These are phyloP conservation scores for Arabis hirsuta DNA, from an alignment of 345 rosid species.

Conservation along the genomic window DNA sequence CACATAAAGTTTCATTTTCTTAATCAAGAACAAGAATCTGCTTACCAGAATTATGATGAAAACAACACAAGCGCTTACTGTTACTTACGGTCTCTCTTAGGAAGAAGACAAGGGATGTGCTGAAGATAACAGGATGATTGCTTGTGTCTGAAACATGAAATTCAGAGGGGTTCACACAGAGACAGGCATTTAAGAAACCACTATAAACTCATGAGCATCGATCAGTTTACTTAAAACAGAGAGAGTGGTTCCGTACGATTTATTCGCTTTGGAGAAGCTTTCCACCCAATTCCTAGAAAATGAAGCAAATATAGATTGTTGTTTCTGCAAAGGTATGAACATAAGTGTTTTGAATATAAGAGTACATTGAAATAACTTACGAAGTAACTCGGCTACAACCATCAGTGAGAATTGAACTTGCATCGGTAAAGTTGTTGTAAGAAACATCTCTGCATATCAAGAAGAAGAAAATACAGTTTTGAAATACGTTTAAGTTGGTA, in stretches of 20 bases:
- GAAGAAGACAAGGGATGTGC: constrained; percentile 62
- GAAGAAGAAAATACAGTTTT: constrained; percentile 22
- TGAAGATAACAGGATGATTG: constrained; percentile 62
- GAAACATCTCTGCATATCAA: constrained; percentile 73
- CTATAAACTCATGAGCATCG: background rate
- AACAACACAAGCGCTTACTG: constrained; percentile 1
- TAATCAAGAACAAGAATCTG: constrained; percentile 24
- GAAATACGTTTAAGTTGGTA: constrained; percentile 8
- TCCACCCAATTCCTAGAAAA: constrained; percentile 76
- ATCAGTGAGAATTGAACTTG: constrained; percentile 51
- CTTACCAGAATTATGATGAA: constrained; percentile 1
- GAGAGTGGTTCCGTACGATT: constrained; percentile 57
- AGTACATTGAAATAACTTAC: constrained; percentile 53
- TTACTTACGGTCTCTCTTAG: constrained; percentile 56
- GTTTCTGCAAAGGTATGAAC: constrained; percentile 22
- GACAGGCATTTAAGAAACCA: background rate
- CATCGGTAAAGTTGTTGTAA: constrained; percentile 72
- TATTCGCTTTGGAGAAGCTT: constrained; percentile 58
- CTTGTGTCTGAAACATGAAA: constrained; percentile 55
- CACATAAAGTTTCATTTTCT: background rate
- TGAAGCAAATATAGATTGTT: constrained; percentile 16
- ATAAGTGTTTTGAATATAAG: constrained; percentile 13
- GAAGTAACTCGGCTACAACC: constrained; percentile 65
- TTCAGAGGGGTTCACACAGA: constrained; percentile 16
- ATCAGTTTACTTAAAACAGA: background rate